A percentile compares a stretch with the other conserved stretches of the same genome.
These are phyloP conservation scores for Entoloma clypeatum DNA, from an alignment of 1,284 basidiomycete species.

Conservation along the genomic window DNA sequence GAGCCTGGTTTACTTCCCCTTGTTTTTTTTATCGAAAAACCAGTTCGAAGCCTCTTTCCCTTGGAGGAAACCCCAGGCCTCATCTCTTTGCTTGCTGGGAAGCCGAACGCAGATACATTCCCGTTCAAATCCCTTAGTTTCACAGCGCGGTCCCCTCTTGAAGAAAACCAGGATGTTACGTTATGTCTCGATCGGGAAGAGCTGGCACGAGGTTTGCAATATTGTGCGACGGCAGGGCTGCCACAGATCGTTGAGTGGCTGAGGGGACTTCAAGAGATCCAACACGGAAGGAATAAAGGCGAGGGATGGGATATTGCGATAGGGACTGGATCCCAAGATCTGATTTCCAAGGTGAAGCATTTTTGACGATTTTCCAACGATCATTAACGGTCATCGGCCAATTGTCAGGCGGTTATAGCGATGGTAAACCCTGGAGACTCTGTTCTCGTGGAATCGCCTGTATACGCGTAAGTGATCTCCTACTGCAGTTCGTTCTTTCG, in stretches of 20 bases:
- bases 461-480: constrained; percentile 63
- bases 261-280: constrained; percentile 53
- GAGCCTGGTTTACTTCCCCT: neutral
- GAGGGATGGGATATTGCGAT: constrained; percentile 73
- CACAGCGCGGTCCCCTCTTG: constrained; percentile 42
- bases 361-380: constrained; percentile 3
- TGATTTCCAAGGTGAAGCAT: constrained; percentile 71
- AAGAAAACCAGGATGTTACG: constrained; percentile 35
- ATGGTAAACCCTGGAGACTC: constrained; percentile 78
- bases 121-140: constrained; percentile 75
- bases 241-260: constrained; percentile 60
- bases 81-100: constrained; percentile 77
- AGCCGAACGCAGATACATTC: constrained; percentile 82
- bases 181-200: constrained; percentile 48
- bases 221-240: constrained; percentile 72
- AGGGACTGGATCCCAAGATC: constrained; percentile 81
- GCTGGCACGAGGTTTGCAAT: constrained; percentile 66
- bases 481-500: constrained; percentile 5
- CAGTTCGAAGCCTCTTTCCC: constrained; percentile 59
- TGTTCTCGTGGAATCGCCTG: constrained; percentile 79
- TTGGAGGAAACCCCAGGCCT: constrained; percentile 73
- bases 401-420: constrained; percentile 43
- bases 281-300: constrained; percentile 49
- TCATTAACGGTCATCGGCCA: neutral
- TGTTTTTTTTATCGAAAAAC: neutral